Evolutionary conservation across 2,329 filamentous ascomycete genomes (phyloP).

Genomic region (Phyllosticta citrichinensis): DNA sequence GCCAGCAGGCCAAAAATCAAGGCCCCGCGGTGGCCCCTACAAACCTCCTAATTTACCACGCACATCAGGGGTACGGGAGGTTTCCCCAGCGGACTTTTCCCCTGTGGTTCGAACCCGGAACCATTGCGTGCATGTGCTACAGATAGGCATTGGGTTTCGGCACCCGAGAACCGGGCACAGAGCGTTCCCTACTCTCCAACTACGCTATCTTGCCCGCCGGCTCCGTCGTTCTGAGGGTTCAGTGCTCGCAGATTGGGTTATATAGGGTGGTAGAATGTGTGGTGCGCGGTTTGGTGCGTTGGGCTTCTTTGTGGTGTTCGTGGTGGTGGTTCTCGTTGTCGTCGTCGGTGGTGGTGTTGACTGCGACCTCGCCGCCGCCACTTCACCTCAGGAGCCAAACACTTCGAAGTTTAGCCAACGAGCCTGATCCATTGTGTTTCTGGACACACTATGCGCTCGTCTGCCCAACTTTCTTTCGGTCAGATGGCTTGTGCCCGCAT

Average conservation of each 20-base stretch:
- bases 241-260: too few relatives aligned
- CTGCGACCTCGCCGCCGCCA: neutral
- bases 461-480: neutral
- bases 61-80: neutral
- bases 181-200: too few relatives aligned
- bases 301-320: neutral
- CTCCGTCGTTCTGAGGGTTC: too few relatives aligned
- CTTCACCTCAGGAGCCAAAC: neutral
- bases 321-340: neutral
- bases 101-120: neutral
- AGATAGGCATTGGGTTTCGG: too few relatives aligned
- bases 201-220: too few relatives aligned
- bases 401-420: neutral
- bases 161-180: too few relatives aligned
- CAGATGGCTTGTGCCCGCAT: neutral
- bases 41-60: neutral
- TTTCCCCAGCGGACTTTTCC: neutral
- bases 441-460: neutral
- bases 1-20: neutral
- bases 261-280: too few relatives aligned
- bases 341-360: neutral
- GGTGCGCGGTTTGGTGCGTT: neutral
- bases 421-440: too few relatives aligned
- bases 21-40: neutral
- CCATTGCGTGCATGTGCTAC: too few relatives aligned